Evolutionary conservation across 352 stramenopile genomes (phyloP).

Genomic region (Phytophthora foliorum): DNA sequence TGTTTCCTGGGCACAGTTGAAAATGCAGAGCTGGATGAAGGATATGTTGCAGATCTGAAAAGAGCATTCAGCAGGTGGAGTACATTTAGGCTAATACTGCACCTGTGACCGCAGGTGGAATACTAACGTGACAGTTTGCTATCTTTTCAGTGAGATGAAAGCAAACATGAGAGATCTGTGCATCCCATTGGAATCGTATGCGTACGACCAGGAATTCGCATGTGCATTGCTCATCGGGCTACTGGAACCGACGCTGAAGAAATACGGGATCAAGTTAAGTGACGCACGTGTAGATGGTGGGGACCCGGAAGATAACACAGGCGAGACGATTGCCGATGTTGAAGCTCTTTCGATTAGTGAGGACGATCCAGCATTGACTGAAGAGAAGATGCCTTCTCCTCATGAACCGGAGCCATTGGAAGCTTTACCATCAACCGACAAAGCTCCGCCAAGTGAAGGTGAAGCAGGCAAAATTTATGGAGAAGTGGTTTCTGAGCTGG

Average conservation of each 20-base stretch:
- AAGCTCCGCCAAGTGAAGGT: constrained; percentile 11
- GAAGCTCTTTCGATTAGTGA: constrained; percentile 29
- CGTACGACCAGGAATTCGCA: constrained; percentile 83
- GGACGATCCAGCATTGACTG: constrained; percentile 1
- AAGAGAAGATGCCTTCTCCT: constrained; percentile 25
- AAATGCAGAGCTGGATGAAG: constrained; percentile 71
- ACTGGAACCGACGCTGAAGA: constrained; percentile 78
- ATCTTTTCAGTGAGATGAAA: constrained; percentile 81
- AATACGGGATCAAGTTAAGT: constrained; percentile 63
- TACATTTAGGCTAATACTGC: not conserved
- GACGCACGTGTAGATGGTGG: constrained; percentile 16
- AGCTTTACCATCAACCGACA: constrained; percentile 9
- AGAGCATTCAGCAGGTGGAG: constrained; percentile 45
- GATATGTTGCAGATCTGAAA: constrained; percentile 77
- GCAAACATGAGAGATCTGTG: constrained; percentile 84
- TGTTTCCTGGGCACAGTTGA: constrained; percentile 31
- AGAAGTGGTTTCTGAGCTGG: constrained; percentile 75
- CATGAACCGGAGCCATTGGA: constrained; percentile 22
- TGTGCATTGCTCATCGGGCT: constrained; percentile 77
- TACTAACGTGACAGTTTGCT: constrained; percentile 14
- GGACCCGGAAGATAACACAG: constrained; percentile 1
- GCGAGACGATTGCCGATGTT: not conserved
- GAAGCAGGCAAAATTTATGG: constrained; percentile 62
- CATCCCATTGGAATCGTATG: constrained; percentile 86
- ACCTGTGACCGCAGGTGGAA: not conserved